Evolutionary conservation across 148 eudicot genomes (phyloP), one percentile per base, ranked within the genome.

Genomic region (Spergularia marina): DNA sequence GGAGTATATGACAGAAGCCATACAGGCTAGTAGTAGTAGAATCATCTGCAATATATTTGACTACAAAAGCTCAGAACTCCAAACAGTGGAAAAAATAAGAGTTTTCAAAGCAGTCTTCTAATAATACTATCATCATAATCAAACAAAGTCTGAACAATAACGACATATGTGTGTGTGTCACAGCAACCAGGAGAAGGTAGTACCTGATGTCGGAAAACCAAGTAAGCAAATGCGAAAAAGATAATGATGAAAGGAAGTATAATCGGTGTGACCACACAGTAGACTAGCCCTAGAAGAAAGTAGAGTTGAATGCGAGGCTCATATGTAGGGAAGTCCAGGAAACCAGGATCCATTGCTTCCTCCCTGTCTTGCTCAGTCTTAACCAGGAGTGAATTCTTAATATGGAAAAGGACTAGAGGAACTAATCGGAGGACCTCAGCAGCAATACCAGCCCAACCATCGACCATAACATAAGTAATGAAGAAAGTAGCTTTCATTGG

Each of bases 141-240:
- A n/a, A 59, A 58, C 10, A 21, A 21, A 17, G 10, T 25, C 11
- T 2, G 21, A 25, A 25, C 16, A 20, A 30, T 1, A 41, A 71
- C 3, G 39, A 58, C 21, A 5, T 30, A 54, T 64, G 63, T 56
- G 34, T 53, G 49, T 64, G 52, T 53, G 51, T 74, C n/a, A 34
- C 6, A 71, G 41, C 36, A 34, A 70, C 36, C 4, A 63, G 55
- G 16, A 21, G 30, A 47, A 63, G 73, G 17, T 16, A 41, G 70
- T 85, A 89, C 92, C 90, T 89, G 92, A 79, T 89, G 92, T 44
- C 92, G 88, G 61, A 82, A 89, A 70, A 89, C 85, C 82, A 87
- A 15, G 78, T 82, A 89, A 52, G 92, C 85, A 52, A 89, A 82
- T 10, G 83, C 87, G 66, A 89, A 87, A 81, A 89, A 89, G 82